Base-by-base conservation (phyloP, 2,329 filamentous ascomycete species). In the Leptographium flavum region DNA sequence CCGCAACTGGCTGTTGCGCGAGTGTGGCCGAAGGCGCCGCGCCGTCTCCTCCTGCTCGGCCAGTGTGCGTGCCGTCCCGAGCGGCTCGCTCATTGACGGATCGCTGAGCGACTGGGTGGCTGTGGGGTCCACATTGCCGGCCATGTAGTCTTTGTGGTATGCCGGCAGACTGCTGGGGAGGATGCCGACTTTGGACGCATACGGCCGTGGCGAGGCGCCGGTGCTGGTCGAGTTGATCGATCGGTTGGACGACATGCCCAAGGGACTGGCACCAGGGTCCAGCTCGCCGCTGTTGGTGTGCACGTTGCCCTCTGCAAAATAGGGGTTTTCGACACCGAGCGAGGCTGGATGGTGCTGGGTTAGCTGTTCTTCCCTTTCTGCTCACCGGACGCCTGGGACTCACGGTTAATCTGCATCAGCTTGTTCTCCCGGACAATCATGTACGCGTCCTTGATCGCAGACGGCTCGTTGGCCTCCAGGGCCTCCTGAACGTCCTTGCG, bases 401-500 rank as follows among this genome's bases (percentile, higher is more conserved):
- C 70, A 93, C 86, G 87, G 60, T 87, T 94, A 45, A 81, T 81
- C 61, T 88, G 84, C 88, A 96, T 96, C 60, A 96, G 76, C 62
- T 95, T 92, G 60, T 96, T 96, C 63, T 98, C 92, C 44, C 90
- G 79, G 23, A 98, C 87, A 60, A 98, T 98, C 65, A 95, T 81
- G 66, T 96, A 98, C 1, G 92, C 92, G 64, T 98, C 92, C 66
- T 98, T 98, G 70, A 98, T 95, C 11, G 92, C 88, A 47, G 88
- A 96, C 13, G 92, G 92, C 60, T 98, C 92, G 44, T 92, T 80
- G 46, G 87, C 87, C 56, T 83, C 82, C 50, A 98, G 69, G 21
- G 92, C 90, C 62, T 96, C 92, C 59, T 95, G 84, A 44, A 98
- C 90, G 67, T 98, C 92, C 50, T 83, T 83, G 60, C 86, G 90